These are phyloP conservation scores for Narthecium ossifragum DNA, from an alignment of 106 monocot genomes.

Conservation along the genomic window DNA sequence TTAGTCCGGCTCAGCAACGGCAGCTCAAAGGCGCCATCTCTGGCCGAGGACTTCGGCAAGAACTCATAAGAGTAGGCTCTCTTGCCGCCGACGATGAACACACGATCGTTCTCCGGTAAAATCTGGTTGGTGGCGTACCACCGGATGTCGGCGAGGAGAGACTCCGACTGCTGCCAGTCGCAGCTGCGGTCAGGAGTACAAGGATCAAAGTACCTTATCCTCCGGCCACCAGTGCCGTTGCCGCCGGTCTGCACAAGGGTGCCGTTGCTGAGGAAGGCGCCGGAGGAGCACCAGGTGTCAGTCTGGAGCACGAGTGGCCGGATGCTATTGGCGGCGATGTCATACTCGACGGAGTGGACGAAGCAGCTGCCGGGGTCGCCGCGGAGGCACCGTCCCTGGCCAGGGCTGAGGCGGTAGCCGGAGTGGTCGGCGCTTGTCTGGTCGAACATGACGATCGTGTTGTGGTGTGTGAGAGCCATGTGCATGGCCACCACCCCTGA, in stretches of 20 bases:
- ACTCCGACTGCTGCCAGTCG: constrained; percentile 18
- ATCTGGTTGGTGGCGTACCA: constrained; percentile 25
- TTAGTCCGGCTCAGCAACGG: constrained; percentile 8
- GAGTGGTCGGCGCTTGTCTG: constrained; percentile 24
- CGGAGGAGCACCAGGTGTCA: constrained; percentile 30
- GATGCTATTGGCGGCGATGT: background rate
- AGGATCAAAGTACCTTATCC: constrained; percentile 11
- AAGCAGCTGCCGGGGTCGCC: constrained; percentile 9
- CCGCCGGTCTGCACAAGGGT: constrained; percentile 22
- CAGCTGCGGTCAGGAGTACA: constrained; percentile 6
- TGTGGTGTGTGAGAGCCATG: constrained; percentile 17
- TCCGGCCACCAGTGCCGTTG: constrained; percentile 11
- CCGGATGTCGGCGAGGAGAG: constrained; percentile 1
- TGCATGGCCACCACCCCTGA: constrained; percentile 32
- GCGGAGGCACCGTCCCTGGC: constrained; percentile 1
- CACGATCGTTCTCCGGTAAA: constrained; percentile 16
- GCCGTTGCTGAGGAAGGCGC: constrained; percentile 15
- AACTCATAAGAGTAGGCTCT: constrained; percentile 24
- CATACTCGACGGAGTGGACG: constrained; percentile 25
- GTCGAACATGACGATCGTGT: constrained; percentile 17
- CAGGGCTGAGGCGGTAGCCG: constrained; percentile 18
- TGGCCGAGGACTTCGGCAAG: constrained; percentile 12
- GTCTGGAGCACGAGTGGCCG: constrained; percentile 24
- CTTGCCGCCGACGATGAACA: constrained; percentile 22
- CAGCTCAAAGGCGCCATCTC: background rate